A percentile compares a stretch with the other conserved stretches of the same genome.
phyloP scores from a whole-genome alignment of 2,329 filamentous ascomycete species.

The Trichoderma atrobrunneum region DNA sequence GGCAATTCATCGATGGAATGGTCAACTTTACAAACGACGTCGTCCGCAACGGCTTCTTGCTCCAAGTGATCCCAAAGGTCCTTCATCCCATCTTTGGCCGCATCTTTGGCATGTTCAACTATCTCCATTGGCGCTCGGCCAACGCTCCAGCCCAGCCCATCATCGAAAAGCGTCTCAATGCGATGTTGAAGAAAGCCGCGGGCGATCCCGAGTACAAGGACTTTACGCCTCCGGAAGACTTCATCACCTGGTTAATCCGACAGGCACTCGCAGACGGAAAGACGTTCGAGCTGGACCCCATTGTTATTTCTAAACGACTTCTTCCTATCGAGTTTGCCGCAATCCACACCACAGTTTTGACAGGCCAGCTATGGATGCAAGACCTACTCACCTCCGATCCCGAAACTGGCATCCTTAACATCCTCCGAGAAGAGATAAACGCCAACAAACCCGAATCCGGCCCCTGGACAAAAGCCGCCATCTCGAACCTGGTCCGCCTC shows the following conservation, averaged over 20 bases:
- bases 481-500: slow-evolving; percentile 43
- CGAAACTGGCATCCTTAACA: slow-evolving; percentile 34
- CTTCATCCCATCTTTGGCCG: slow-evolving; percentile 50
- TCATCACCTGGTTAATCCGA: slow-evolving; percentile 56
- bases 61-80: slow-evolving; percentile 46
- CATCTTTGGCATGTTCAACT: slow-evolving; percentile 44
- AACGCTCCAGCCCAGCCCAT: slow-evolving; percentile 44
- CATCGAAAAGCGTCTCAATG: slow-evolving; percentile 48
- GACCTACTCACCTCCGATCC: slow-evolving; percentile 45
- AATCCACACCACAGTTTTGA: slow-evolving; percentile 57
- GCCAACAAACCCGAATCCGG: slow-evolving; percentile 29
- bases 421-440: slow-evolving; percentile 43
- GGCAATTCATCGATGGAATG: slow-evolving; percentile 46
- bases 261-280: slow-evolving; percentile 46
- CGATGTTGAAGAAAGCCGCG: slow-evolving; percentile 42
- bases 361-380: slow-evolving; percentile 46
- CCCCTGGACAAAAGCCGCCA: slow-evolving; percentile 46
- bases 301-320: slow-evolving; percentile 49
- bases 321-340: slow-evolving; percentile 57
- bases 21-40: slow-evolving; percentile 50
- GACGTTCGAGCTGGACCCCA: slow-evolving; percentile 43
- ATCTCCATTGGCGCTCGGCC: slow-evolving; percentile 45
- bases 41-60: slow-evolving; percentile 43
- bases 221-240: slow-evolving; percentile 52
- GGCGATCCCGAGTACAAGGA: slow-evolving; percentile 40